A percentile compares a stretch with the other conserved stretches of the same genome.
These are phyloP conservation scores for Abortiporus biennis DNA, from an alignment of 1,284 basidiomycete species.

Conservation along the genomic window DNA sequence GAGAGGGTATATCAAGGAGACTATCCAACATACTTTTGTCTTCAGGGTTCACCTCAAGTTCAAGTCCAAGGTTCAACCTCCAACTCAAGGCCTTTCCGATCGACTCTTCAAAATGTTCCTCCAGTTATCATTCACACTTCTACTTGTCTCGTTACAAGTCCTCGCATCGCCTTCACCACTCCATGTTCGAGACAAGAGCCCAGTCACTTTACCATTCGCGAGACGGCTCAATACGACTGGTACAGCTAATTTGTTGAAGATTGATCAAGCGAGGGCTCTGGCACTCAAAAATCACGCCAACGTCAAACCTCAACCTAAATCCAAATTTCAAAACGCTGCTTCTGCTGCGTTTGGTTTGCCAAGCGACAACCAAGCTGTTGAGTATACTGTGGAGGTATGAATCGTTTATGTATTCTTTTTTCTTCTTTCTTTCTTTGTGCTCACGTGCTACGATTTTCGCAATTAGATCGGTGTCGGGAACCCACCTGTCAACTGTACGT, in stretches of 20 bases:
- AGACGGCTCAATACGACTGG: constrained; percentile 10
- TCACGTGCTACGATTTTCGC: neutral
- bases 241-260: constrained; percentile 4
- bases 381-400: constrained; percentile 13
- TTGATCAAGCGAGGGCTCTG: constrained; percentile 11
- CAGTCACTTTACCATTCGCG: constrained; percentile 9
- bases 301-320: too few species aligned
- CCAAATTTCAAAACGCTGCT: neutral
- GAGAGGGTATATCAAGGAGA: too few species aligned
- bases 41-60: too few species aligned
- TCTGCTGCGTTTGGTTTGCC: constrained; percentile 8
- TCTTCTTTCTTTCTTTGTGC: neutral
- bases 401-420: too few species aligned
- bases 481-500: constrained; percentile 9
- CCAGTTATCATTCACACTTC: neutral
- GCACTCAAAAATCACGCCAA: constrained; percentile 3
- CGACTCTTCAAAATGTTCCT: too few species aligned
- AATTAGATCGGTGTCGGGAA: constrained; percentile 9
- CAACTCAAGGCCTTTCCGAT: too few species aligned
- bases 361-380: constrained; percentile 6
- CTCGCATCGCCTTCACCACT: constrained; percentile 7
- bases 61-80: too few species aligned
- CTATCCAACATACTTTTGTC: too few species aligned
- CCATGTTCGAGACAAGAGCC: constrained; percentile 7
- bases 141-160: constrained; percentile 1